A percentile compares a stretch with the other conserved stretches of the same genome.
These are phyloP conservation scores for Phytophthora ramorum DNA, from an alignment of 352 stramenopile genomes.

Conservation along the genomic window DNA sequence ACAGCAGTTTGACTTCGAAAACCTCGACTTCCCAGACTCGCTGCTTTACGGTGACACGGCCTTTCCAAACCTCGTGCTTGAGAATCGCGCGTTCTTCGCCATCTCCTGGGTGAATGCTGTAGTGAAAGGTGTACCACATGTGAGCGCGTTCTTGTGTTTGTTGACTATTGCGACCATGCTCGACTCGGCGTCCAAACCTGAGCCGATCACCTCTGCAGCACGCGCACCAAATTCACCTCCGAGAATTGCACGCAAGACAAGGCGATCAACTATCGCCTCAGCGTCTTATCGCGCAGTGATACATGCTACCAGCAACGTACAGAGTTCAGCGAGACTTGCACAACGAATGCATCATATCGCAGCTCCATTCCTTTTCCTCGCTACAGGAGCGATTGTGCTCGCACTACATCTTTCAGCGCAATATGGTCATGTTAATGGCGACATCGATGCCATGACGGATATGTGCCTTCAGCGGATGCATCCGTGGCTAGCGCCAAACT, in stretches of 20 bases:
- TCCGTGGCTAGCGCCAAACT: slow-evolving; percentile 49
- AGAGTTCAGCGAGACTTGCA: slow-evolving; percentile 1
- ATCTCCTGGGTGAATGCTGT: slow-evolving; percentile 32
- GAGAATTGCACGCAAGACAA: background rate
- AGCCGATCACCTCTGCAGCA: background rate
- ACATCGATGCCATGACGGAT: background rate
- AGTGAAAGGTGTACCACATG: slow-evolving; percentile 42
- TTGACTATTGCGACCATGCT: slow-evolving; percentile 33
- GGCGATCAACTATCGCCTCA: background rate
- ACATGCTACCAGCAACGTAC: slow-evolving; percentile 2
- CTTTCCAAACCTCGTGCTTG: slow-evolving; percentile 53
- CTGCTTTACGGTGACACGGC: slow-evolving; percentile 51
- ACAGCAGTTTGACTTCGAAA: slow-evolving; percentile 35
- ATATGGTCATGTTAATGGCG: background rate
- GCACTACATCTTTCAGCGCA: slow-evolving; percentile 8
- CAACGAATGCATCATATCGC: slow-evolving; percentile 10
- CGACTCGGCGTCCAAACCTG: slow-evolving; percentile 1
- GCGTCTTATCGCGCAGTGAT: slow-evolving; percentile 2
- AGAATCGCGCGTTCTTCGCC: slow-evolving; percentile 51
- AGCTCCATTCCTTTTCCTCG: slow-evolving; percentile 29
- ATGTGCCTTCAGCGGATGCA: slow-evolving; percentile 37
- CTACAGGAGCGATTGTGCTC: slow-evolving; percentile 1
- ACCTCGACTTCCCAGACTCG: slow-evolving; percentile 39
- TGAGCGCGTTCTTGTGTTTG: slow-evolving; percentile 44
- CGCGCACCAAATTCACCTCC: background rate